Base-by-base conservation (phyloP, 768 basidiomycete genomes). In the Phaffia tasmanica region DNA sequence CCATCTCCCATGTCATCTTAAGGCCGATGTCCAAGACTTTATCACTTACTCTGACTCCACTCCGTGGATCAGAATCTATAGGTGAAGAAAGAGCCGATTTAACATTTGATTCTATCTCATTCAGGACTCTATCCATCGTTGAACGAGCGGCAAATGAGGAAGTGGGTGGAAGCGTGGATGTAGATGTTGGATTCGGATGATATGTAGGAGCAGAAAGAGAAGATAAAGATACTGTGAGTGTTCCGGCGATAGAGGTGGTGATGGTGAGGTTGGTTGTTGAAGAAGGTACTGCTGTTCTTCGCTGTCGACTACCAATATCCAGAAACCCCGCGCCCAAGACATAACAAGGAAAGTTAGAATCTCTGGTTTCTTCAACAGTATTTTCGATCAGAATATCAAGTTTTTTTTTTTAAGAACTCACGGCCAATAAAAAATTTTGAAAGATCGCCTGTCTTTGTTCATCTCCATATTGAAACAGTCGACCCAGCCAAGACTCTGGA, bases 371-470 rank as follows among this genome's bases (percentile, higher is more conserved):
- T 42, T 42, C 35, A 42, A 42, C 35, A 42, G 11, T 5, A 42
- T 42, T 5, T 42, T 11, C 6, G 11, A 42, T 42, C 35, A 42
- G 11, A 42, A 42, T 5, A 11, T 5, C 35, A 42, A 42, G n/a
- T n/a, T n/a, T n/a, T n/a, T n/a, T n/a, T n/a, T n/a, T n/a, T n/a
- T n/a, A n/a, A n/a, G n/a, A n/a, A 74, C 77, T 65, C 73, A 91
- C 90, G 87, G 79, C 93, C 93, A 97, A 74, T 97, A 97, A n/a
- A 83, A 83, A 29, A 85, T 81, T 7, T 79, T 81, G 70, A 95
- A 78, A 1, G 80, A 81, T 75, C 86, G 86, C 53, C 86, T 81
- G 71, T 85, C 81, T 35, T 82, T 79, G 25, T 81, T 81, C 79
- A 92, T 84, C 51, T 85, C 82, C 18, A 92, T 82, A 4, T 80